Conservation (phyloP, 768 basidiomycete species). For the Dentipellis sp. region DNA sequence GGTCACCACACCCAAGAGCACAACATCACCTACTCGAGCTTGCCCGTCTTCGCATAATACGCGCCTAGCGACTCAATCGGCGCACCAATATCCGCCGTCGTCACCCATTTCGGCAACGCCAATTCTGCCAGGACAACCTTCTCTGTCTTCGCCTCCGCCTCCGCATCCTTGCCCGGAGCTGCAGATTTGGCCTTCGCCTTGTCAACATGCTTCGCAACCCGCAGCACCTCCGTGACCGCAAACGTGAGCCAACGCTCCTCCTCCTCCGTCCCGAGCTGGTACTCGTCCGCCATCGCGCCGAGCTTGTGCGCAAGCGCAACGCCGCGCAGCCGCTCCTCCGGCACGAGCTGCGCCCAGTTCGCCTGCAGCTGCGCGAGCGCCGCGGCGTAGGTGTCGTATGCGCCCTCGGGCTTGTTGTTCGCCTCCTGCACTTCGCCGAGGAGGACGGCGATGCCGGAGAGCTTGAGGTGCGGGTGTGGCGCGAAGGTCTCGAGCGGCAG, state of each 20-base stretch:
- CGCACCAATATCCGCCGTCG: conserved; percentile 50
- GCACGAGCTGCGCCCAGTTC: conserved; percentile 18
- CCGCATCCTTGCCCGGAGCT: conserved; percentile 7
- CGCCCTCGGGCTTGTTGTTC: conserved; percentile 22
- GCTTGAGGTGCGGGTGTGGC: conserved; percentile 50
- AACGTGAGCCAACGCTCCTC: conserved; percentile 34
- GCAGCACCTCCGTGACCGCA: conserved; percentile 35
- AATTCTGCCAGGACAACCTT: conserved; percentile 31
- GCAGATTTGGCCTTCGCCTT: neutral
- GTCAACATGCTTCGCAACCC: conserved; percentile 27
- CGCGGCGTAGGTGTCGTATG: conserved; percentile 17
- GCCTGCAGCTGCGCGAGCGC: conserved; percentile 20
- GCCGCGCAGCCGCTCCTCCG: conserved; percentile 32
- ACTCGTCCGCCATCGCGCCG: conserved; percentile 29
- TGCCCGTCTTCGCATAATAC: conserved; percentile 48
- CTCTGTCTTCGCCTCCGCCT: neutral
- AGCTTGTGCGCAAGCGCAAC: conserved; percentile 38
- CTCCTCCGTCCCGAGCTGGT: conserved; percentile 25
- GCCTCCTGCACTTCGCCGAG: conserved; percentile 49
- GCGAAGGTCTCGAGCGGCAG: conserved; percentile 30
- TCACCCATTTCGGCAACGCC: conserved; percentile 51
- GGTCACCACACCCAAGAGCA: conserved; percentile 8
- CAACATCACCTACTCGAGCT: conserved; percentile 38
- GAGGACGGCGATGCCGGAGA: conserved; percentile 55
- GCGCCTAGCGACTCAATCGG: conserved; percentile 60